Conservation (phyloP, 768 basidiomycete genomes). For the Tylopilus sp. region DNA sequence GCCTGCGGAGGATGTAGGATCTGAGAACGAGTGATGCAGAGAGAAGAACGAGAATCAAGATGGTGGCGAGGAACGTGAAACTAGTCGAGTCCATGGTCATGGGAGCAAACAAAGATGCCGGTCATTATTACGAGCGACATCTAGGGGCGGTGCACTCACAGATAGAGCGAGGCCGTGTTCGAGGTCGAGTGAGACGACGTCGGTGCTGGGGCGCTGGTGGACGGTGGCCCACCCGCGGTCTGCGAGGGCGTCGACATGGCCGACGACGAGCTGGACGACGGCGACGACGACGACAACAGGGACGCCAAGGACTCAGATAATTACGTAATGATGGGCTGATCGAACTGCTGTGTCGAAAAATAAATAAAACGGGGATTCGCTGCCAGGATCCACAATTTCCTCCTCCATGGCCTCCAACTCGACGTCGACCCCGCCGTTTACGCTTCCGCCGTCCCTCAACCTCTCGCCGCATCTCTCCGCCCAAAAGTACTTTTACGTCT, state of each 20-base stretch:
- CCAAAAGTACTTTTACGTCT: conserved; percentile 88
- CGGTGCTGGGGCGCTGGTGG: background rate
- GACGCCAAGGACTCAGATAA: no score
- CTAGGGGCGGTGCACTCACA: conserved; percentile 23
- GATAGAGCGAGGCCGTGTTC: conserved; percentile 27
- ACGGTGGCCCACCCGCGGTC: background rate
- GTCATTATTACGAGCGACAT: background rate
- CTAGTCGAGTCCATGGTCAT: conserved; percentile 34
- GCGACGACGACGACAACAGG: background rate
- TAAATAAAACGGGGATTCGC: background rate
- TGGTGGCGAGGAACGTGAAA: conserved; percentile 70
- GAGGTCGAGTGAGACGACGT: conserved; percentile 8
- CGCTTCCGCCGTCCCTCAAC: conserved; percentile 65
- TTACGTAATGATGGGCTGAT: conserved; percentile 26
- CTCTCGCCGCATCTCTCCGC: conserved; percentile 76
- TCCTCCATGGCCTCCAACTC: conserved; percentile 19
- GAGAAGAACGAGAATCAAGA: conserved; percentile 62
- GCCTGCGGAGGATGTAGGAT: conserved; percentile 57
- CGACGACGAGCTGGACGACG: conserved; percentile 1
- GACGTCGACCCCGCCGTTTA: background rate
- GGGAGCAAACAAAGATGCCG: background rate
- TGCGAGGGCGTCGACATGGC: conserved; percentile 12
- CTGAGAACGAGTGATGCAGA: conserved; percentile 63
- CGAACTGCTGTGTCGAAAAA: conserved; percentile 18
- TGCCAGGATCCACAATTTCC: background rate